Evolutionary conservation across 2,329 filamentous ascomycete species (phyloP).

Genomic region (Penicillium hordei): DNA sequence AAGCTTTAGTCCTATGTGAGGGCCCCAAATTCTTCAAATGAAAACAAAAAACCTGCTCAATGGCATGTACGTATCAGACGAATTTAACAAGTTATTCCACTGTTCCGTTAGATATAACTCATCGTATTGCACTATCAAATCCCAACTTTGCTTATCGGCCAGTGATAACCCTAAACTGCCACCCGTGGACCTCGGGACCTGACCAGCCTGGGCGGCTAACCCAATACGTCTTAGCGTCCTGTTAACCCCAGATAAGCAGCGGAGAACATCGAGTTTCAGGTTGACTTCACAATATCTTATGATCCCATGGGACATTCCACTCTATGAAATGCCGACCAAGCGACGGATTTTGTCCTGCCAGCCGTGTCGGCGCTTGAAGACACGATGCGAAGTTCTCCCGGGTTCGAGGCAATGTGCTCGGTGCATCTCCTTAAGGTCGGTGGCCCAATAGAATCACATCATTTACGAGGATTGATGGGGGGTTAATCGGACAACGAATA

Average conservation of each 20-base stretch:
- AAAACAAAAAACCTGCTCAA: too few relatives aligned
- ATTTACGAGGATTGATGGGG: background rate
- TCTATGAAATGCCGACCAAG: constrained; percentile 8
- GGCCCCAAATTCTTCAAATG: background rate
- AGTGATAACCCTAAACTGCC: constrained; percentile 4
- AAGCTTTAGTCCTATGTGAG: background rate
- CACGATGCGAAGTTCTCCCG: constrained; percentile 17
- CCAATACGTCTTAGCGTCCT: constrained; percentile 6
- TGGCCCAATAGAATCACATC: background rate
- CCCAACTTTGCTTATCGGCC: background rate
- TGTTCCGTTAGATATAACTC: background rate
- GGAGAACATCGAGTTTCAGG: constrained; percentile 11
- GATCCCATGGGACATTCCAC: background rate
- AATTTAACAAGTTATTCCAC: too few relatives aligned
- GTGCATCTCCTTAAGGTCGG: constrained; percentile 12
- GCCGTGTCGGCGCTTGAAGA: constrained; percentile 22
- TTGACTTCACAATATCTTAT: constrained; percentile 2
- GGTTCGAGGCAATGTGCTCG: constrained; percentile 9
- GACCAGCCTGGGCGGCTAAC: background rate
- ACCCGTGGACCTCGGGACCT: constrained; percentile 1
- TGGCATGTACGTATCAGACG: background rate
- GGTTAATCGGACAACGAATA: background rate
- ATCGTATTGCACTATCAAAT: background rate
- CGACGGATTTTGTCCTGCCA: constrained; percentile 18
- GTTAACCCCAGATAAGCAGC: constrained; percentile 12